Conservation (phyloP, 352 stramenopile genomes). For the Phytophthora quininea region DNA sequence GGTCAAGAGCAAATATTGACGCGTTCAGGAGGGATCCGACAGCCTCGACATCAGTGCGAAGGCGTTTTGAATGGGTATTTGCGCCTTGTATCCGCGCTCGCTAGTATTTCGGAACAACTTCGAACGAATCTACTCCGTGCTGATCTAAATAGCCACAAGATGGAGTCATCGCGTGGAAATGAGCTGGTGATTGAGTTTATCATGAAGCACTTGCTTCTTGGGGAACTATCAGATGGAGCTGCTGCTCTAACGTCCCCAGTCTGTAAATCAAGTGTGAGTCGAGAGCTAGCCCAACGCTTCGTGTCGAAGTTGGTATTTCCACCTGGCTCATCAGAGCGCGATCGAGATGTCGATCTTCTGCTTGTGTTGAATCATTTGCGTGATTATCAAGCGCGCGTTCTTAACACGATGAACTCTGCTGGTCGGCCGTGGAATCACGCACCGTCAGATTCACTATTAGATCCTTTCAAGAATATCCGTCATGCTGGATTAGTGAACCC, state of each 20-base stretch:
- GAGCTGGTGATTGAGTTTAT: slow-evolving; percentile 24
- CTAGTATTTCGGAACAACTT: slow-evolving; percentile 22
- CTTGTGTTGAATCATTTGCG: slow-evolving; percentile 23
- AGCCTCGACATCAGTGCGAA: slow-evolving; percentile 13
- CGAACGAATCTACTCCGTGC: slow-evolving; percentile 11
- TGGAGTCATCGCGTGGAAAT: background rate
- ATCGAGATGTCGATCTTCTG: slow-evolving; percentile 7
- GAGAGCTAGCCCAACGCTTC: slow-evolving; percentile 21
- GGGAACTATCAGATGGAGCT: background rate
- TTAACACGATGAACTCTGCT: slow-evolving; percentile 29
- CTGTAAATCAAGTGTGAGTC: slow-evolving; percentile 20
- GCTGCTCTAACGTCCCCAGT: slow-evolving; percentile 7
- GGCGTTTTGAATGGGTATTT: slow-evolving; percentile 24
- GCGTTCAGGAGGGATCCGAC: background rate
- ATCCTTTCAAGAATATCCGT: slow-evolving; percentile 18
- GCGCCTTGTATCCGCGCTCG: slow-evolving; percentile 21
- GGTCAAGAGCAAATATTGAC: slow-evolving; percentile 7
- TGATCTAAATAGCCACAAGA: background rate
- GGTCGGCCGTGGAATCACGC: slow-evolving; percentile 70
- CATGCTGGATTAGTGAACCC: slow-evolving; percentile 95
- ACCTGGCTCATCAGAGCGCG: too few relatives aligned
- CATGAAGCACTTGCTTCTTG: slow-evolving; percentile 27
- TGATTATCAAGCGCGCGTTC: slow-evolving; percentile 34
- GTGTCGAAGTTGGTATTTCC: slow-evolving; percentile 26
- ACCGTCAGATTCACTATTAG: slow-evolving; percentile 52